phyloP scores from a whole-genome alignment of 768 basidiomycete genomes.

The Mycena rebaudengoi region DNA sequence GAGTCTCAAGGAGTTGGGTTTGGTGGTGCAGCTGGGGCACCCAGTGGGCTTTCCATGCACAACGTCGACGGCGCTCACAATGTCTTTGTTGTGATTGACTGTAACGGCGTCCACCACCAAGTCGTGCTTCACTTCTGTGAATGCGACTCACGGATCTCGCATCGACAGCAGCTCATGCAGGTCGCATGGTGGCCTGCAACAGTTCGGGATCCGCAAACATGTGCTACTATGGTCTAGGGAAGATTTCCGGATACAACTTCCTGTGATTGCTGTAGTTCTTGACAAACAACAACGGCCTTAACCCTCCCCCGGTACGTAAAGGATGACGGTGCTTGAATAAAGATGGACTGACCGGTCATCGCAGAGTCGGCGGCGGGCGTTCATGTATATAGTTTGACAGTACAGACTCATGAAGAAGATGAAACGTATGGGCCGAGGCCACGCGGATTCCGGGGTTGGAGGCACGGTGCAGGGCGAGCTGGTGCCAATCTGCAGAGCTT shows the following conservation, averaged over 20 bases:
- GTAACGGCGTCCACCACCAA: not conserved
- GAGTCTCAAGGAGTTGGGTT: not conserved
- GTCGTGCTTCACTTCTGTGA: not conserved
- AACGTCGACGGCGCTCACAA: not conserved
- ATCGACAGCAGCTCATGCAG: constrained; percentile 17
- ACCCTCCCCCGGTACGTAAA: not conserved
- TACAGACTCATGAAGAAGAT: not conserved
- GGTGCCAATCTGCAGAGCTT: constrained; percentile 8
- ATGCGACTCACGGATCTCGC: not conserved
- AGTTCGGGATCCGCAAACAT: not conserved
- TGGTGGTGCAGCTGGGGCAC: constrained; percentile 1
- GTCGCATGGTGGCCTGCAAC: constrained; percentile 21
- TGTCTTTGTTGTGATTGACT: not conserved
- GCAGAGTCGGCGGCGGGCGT: not conserved
- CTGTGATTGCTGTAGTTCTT: not conserved
- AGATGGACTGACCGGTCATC: not conserved
- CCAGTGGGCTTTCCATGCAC: not conserved
- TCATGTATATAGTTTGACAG: not conserved
- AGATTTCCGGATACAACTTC: constrained; percentile 4
- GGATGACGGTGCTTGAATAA: not conserved
- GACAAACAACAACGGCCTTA: constrained; percentile 7
- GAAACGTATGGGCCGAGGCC: constrained; percentile 8
- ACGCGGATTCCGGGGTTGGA: not conserved
- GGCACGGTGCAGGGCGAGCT: constrained; percentile 8
- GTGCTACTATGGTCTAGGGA: constrained; percentile 1